These are phyloP conservation scores for Monascus ruber DNA, from an alignment of 2,329 filamentous ascomycete genomes.

Conservation along the genomic window DNA sequence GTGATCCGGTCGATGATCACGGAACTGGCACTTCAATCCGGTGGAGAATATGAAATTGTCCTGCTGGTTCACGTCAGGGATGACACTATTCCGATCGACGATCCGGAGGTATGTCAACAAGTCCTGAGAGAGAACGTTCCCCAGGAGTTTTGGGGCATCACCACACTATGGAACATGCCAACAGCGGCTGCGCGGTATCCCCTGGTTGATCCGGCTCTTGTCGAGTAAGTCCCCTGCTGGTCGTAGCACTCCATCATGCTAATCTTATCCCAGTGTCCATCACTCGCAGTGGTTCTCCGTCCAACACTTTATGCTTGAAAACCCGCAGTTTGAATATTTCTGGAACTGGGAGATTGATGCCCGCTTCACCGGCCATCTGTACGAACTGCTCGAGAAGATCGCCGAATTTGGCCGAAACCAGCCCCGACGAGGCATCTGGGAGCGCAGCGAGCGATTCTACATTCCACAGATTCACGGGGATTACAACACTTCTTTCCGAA, in stretches of 20 bases:
- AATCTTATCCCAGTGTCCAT: conserved; percentile 37
- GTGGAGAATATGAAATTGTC: conserved; percentile 77
- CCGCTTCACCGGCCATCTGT: conserved; percentile 62
- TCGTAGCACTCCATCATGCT: conserved; percentile 12
- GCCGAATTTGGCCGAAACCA: conserved; percentile 42
- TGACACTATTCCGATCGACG: conserved; percentile 63
- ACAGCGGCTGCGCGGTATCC: conserved; percentile 39
- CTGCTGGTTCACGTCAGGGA: conserved; percentile 79
- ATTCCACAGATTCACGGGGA: conserved; percentile 41
- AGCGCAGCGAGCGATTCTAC: conserved; percentile 47
- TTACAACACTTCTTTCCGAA: conserved; percentile 22
- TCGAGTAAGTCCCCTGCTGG: conserved; percentile 26
- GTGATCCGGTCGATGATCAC: conserved; percentile 72
- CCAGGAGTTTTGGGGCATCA: conserved; percentile 57
- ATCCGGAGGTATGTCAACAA: conserved; percentile 51
- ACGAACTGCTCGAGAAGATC: conserved; percentile 60
- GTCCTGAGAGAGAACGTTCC: conserved; percentile 55
- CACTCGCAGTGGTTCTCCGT: conserved; percentile 59
- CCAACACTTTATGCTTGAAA: conserved; percentile 61
- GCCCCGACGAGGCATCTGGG: conserved; percentile 48
- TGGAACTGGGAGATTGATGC: conserved; percentile 80
- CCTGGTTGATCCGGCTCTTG: conserved; percentile 37
- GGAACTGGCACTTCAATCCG: conserved; percentile 68
- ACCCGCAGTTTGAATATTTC: conserved; percentile 63
- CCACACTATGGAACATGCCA: conserved; percentile 60